Conservation (phyloP, 2,329 filamentous ascomycete genomes). For the Aspergillus sp. region DNA sequence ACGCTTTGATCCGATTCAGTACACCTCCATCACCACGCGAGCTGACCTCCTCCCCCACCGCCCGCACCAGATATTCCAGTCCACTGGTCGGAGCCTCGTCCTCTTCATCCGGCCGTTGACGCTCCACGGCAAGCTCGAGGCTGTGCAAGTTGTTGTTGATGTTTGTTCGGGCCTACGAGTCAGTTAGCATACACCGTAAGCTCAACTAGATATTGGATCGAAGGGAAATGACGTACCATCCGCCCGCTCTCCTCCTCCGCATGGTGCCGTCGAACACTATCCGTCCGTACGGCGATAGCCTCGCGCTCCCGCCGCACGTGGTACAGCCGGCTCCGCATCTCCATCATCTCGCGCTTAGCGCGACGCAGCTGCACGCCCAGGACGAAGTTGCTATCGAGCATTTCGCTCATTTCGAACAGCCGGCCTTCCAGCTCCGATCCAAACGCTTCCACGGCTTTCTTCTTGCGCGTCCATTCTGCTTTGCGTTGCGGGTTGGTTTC, state of each 20-base stretch:
- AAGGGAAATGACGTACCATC: constrained; percentile 19
- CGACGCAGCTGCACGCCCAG: constrained; percentile 41
- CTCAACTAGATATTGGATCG: neutral
- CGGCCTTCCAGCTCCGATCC: constrained; percentile 43
- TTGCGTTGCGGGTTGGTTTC: constrained; percentile 34
- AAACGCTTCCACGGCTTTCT: constrained; percentile 44
- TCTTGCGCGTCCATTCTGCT: constrained; percentile 38
- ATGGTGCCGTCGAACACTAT: constrained; percentile 41
- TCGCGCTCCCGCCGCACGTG: constrained; percentile 44
- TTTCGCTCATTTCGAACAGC: constrained; percentile 46
- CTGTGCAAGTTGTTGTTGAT: constrained; percentile 39
- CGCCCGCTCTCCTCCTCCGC: constrained; percentile 31
- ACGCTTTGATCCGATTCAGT: constrained; percentile 33
- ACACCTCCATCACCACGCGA: constrained; percentile 36
- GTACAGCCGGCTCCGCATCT: constrained; percentile 43
- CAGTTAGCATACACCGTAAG: neutral
- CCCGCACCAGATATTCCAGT: constrained; percentile 39
- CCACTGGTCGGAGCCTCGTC: constrained; percentile 15
- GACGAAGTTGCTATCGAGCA: constrained; percentile 45
- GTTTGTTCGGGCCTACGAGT: constrained; percentile 26
- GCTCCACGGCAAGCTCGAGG: constrained; percentile 36
- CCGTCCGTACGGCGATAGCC: constrained; percentile 44
- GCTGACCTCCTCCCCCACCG: constrained; percentile 36
- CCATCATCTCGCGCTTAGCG: constrained; percentile 40
- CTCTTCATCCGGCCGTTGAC: constrained; percentile 23